These are phyloP conservation scores for Triticum timopheevii DNA, from an alignment of 176 grass and related monocot species.

Conservation along the genomic window DNA sequence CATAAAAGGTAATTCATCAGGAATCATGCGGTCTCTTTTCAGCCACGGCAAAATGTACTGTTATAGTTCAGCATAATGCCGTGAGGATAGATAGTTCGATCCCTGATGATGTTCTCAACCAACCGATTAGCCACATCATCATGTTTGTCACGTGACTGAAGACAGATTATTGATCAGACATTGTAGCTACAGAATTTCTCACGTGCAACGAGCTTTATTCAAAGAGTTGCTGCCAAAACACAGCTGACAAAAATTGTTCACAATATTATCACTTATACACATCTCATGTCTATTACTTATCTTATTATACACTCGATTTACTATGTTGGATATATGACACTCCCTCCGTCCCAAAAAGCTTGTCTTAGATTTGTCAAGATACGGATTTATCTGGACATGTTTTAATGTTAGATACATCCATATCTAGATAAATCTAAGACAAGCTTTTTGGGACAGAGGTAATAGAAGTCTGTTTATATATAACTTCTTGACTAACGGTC, in stretches of 20 bases:
- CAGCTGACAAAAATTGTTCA: slow-evolving; percentile 14
- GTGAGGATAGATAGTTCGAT: no score
- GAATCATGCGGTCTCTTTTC: background rate
- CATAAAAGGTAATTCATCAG: background rate
- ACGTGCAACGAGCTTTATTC: background rate
- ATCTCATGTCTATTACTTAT: slow-evolving; percentile 23
- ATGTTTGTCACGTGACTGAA: background rate
- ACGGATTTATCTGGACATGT: no score
- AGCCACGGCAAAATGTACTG: background rate
- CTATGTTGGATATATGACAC: background rate
- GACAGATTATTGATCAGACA: background rate
- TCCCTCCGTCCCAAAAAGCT: no score
- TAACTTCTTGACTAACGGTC: background rate
- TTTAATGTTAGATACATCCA: no score
- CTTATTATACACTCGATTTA: slow-evolving; percentile 13
- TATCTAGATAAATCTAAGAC: no score
- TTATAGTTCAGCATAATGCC: no score
- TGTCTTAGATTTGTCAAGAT: no score
- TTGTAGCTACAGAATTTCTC: background rate
- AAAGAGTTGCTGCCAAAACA: background rate
- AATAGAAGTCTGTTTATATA: background rate
- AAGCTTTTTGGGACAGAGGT: background rate
- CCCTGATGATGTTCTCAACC: no score
- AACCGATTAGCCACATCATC: background rate
- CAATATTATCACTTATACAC: slow-evolving; percentile 1